A percentile compares a stretch with the other conserved stretches of the same genome.
Conservation (phyloP, 345 rosid species). For the Hibiscus mutabilis region DNA sequence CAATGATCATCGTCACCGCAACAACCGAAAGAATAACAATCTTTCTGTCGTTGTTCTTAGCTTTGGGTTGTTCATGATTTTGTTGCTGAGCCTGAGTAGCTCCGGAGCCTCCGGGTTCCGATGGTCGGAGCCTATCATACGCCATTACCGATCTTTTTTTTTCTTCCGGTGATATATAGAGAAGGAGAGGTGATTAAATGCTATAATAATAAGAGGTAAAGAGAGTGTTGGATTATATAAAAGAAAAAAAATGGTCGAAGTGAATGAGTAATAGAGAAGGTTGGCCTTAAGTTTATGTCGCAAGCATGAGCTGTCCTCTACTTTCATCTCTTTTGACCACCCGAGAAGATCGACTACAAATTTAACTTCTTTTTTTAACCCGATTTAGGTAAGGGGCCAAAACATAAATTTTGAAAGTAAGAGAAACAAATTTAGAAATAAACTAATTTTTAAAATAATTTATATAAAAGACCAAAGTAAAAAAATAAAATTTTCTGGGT, state of each 20-base stretch:
- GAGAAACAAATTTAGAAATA: no score
- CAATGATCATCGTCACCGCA: conserved; percentile 42
- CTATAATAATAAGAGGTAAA: no score
- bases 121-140: conserved; percentile 39
- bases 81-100: not conserved
- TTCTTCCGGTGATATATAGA: not conserved
- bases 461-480: no score
- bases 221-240: not conserved
- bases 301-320: conserved; percentile 56
- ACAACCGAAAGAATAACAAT: conserved; percentile 39
- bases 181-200: not conserved
- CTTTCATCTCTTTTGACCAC: conserved; percentile 12
- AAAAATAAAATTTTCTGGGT: no score
- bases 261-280: conserved; percentile 19
- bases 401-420: no score
- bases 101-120: conserved; percentile 21
- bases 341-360: no score
- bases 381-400: no score
- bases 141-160: conserved; percentile 26
- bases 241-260: not conserved
- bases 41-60: conserved; percentile 24
- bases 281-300: conserved; percentile 41
- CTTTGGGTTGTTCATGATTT: conserved; percentile 11
- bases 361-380: no score
- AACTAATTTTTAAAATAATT: no score